phyloP scores from a whole-genome alignment of 768 basidiomycete species.

The Mycena vitilis region DNA sequence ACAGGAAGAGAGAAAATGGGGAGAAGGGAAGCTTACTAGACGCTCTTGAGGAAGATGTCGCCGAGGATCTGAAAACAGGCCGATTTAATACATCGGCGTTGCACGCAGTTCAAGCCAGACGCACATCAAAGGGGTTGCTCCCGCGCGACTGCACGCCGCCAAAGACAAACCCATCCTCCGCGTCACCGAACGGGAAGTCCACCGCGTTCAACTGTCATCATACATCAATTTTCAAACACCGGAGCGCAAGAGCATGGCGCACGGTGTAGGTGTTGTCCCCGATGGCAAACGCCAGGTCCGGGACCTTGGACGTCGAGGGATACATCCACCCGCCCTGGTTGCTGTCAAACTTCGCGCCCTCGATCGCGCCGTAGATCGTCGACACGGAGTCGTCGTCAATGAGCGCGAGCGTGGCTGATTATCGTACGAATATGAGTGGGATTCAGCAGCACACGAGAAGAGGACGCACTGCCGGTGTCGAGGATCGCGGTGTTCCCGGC shows the following conservation, averaged over 20 bases:
- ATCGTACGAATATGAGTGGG: neutral
- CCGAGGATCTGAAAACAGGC: constrained; percentile 28
- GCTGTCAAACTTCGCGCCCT: constrained; percentile 49
- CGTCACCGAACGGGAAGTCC: constrained; percentile 41
- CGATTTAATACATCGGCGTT: neutral
- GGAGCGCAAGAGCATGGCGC: neutral
- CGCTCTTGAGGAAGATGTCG: constrained; percentile 37
- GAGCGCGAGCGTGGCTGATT: constrained; percentile 34
- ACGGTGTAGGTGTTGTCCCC: constrained; percentile 46
- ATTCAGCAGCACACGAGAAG: too few species aligned
- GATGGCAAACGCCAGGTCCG: constrained; percentile 47
- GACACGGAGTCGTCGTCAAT: constrained; percentile 47
- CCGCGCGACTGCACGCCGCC: constrained; percentile 39
- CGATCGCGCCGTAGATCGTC: constrained; percentile 48
- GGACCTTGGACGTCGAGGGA: constrained; percentile 45
- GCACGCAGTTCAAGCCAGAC: neutral
- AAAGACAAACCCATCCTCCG: constrained; percentile 38
- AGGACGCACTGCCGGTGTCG: constrained; percentile 50
- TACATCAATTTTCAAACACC: neutral
- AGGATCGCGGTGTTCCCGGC: constrained; percentile 46
- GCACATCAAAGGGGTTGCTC: constrained; percentile 34
- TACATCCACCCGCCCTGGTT: constrained; percentile 52
- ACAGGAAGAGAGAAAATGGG: neutral
- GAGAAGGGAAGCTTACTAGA: constrained; percentile 27
- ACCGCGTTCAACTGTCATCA: constrained; percentile 28